Percentiles rank a stretch among this genome's conserved stretches.
These are phyloP conservation scores for Fonsecaea pugnacius DNA, from an alignment of 2,329 filamentous ascomycete genomes.

Conservation along the genomic window DNA sequence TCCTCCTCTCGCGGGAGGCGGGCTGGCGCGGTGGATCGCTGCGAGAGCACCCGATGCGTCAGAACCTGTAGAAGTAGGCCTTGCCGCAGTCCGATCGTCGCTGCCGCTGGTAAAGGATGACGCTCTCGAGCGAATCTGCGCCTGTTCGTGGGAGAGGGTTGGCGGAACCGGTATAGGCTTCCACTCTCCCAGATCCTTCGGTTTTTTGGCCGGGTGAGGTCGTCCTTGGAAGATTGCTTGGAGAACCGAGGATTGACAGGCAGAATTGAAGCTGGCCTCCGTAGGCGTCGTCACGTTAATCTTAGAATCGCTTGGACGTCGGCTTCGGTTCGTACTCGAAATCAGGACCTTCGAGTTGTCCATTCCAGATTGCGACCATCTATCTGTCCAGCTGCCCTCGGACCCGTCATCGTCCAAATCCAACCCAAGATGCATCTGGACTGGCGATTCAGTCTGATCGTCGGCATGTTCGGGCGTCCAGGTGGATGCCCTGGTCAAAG, in stretches of 20 bases:
- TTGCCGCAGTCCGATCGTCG: slow-evolving; percentile 28
- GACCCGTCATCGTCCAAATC: slow-evolving; percentile 24
- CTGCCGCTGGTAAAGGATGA: slow-evolving; percentile 27
- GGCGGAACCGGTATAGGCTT: slow-evolving; percentile 37
- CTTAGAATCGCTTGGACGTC: slow-evolving; percentile 27
- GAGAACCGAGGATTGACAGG: slow-evolving; percentile 24
- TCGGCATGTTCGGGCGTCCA: slow-evolving; percentile 36
- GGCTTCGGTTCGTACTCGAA: slow-evolving; percentile 1
- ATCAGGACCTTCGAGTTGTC: slow-evolving; percentile 19
- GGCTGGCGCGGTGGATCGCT: slow-evolving; percentile 46
- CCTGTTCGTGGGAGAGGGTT: slow-evolving; percentile 36
- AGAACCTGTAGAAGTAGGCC: slow-evolving; percentile 40
- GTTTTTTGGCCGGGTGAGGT: slow-evolving; percentile 14
- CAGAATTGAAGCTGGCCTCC: slow-evolving; percentile 9
- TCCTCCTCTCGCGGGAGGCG: slow-evolving; percentile 39
- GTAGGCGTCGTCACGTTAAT: slow-evolving; percentile 37
- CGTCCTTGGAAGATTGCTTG: slow-evolving; percentile 35
- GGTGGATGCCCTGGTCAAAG: slow-evolving; percentile 32
- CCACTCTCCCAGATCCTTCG: slow-evolving; percentile 38
- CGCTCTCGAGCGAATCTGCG: slow-evolving; percentile 40
- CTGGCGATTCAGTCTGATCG: slow-evolving; percentile 32
- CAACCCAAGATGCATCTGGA: slow-evolving; percentile 30
- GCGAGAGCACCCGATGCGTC: slow-evolving; percentile 47
- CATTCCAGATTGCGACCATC: slow-evolving; percentile 25
- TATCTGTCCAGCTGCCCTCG: slow-evolving; percentile 29